Evolutionary conservation across 2,329 filamentous ascomycete genomes (phyloP), one percentile per base, ranked within the genome.

Genomic region (Fusarium sp.): DNA sequence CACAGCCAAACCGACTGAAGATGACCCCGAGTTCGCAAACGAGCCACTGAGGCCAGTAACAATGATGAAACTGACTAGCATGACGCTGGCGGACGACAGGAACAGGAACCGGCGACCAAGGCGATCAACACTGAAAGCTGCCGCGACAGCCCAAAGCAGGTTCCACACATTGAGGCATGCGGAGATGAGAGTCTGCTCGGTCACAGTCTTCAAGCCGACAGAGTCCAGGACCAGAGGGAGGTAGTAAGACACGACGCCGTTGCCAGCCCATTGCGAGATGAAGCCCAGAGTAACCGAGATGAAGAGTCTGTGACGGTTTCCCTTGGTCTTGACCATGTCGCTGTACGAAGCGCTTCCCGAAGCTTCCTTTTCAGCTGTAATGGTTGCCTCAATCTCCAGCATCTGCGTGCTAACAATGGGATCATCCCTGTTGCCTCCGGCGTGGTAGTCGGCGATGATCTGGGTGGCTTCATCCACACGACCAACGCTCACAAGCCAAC

Each of bases 71-170:
- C 78, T 80, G 44, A 79, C 49, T 6, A 83, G 67, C 82, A 84
- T 84, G 66, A 81, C 80, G 56, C 77, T 49, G n/a, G 77, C 71
- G 57, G 77, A 79, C 73, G 76, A 73, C 29, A 85, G 76, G 74
- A 84, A 85, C 33, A 86, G 79, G 27, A 80, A 79, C 9, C 85
- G 80, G 7, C 85, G 80, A 12, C 84, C 84, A 1, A 85, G 77
- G 11, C 77, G 78, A 65, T 85, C 84, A 10, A 85, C 81, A 5
- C 84, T 75, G 40, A 82, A 80, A 0, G 84, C 84, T 6, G 78
- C 79, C 14, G 61, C 67, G 5, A 81, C 58, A 24, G 84, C 82
- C 16, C 80, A 79, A 6, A 72, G 40, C 36, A 83, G 81, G 71
- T 83, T 84, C 77, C 80, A 85, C 12, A 84, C 79, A 51, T 85